Evolutionary conservation across 1,139 yeast species (phyloP).

Genomic region (Geotrichum macrosporum): DNA sequence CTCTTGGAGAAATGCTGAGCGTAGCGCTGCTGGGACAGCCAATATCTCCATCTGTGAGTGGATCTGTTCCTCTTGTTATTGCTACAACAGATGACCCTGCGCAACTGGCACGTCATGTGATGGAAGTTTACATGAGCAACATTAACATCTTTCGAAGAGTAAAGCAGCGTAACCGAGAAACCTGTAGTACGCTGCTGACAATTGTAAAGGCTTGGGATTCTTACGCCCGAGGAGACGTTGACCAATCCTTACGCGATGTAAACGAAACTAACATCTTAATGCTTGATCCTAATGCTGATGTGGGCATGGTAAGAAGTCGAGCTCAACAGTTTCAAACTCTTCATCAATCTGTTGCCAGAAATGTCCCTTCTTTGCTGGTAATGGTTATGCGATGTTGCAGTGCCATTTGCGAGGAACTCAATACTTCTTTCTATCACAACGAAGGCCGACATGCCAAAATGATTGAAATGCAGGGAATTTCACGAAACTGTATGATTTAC

Average conservation of each 20-base stretch:
- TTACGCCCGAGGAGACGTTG: conserved; percentile 58
- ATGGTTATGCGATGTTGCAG: conserved; percentile 79
- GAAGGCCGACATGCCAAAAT: conserved; percentile 50
- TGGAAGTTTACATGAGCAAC: conserved; percentile 37
- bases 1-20: conserved; percentile 74
- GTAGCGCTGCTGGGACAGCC: conserved; percentile 69
- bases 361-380: conserved; percentile 72
- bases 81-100: conserved; percentile 41
- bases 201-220: conserved; percentile 64
- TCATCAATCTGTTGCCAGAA: conserved; percentile 70
- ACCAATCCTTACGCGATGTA: conserved; percentile 51
- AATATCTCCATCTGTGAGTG: conserved; percentile 36
- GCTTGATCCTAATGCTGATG: conserved; percentile 44
- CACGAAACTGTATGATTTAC: conserved; percentile 85
- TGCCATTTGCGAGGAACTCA: conserved; percentile 50
- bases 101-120: conserved; percentile 41
- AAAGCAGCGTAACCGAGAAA: conserved; percentile 43
- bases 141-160: conserved; percentile 36
- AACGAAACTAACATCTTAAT: conserved; percentile 66
- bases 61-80: conserved; percentile 31
- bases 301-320: conserved; percentile 48
- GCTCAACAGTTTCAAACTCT: conserved; percentile 58
- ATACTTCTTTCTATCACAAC: conserved; percentile 47
- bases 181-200: conserved; percentile 60
- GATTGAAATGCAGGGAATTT: conserved; percentile 56